A percentile compares a stretch with the other conserved stretches of the same genome.
Conservation (phyloP, 148 eudicot genomes). For the Amaranthus hypochondriacus region DNA sequence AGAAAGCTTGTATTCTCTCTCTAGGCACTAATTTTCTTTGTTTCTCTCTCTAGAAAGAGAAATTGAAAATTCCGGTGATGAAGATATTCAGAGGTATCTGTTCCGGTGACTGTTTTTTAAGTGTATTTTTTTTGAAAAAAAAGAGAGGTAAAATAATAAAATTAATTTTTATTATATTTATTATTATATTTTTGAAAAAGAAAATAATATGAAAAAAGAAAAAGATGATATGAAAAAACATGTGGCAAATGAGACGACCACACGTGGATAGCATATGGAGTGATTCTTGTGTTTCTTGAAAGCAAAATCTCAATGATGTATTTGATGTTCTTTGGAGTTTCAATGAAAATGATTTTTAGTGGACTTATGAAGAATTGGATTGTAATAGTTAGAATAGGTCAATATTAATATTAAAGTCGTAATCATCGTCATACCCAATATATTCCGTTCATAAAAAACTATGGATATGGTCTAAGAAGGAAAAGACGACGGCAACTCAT, state of each 20-base stretch:
- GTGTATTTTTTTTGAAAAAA: constrained; percentile 2
- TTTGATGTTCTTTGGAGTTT: neutral
- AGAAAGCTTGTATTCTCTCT: neutral
- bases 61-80: constrained; percentile 20
- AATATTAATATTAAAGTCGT: no score
- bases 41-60: neutral
- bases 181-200: neutral
- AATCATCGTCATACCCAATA: no score
- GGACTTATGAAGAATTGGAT: no score
- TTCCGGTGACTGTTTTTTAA: constrained; percentile 10
- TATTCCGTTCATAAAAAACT: no score
- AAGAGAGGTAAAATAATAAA: neutral
- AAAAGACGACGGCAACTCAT: no score
- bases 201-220: neutral
- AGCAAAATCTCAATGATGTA: no score
- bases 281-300: no score
- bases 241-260: constrained; percentile 15
- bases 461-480: no score
- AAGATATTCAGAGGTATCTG: constrained; percentile 30
- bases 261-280: constrained; percentile 19
- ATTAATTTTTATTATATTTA: neutral
- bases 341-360: neutral
- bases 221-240: neutral
- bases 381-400: no score
- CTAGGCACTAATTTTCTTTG: neutral